Evolutionary conservation across 2,329 filamentous ascomycete species (phyloP).

Genomic region (Pseudogymnoascus pannorum): DNA sequence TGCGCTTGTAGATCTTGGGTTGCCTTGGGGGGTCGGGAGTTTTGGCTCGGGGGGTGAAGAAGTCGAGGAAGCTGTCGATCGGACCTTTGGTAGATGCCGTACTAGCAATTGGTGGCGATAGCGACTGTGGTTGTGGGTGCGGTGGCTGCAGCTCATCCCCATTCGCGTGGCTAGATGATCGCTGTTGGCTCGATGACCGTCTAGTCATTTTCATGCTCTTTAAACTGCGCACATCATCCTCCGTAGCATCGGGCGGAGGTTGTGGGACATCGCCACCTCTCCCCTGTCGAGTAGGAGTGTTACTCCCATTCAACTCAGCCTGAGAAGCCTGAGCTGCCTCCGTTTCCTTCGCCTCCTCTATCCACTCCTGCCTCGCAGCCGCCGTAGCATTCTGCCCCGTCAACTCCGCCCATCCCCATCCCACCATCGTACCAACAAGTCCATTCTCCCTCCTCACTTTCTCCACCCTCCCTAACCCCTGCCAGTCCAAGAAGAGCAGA

Average conservation of each 20-base stretch:
- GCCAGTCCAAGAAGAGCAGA: constrained; percentile 94
- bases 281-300: constrained; percentile 36
- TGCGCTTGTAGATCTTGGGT: constrained; percentile 66
- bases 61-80: constrained; percentile 37
- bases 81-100: not conserved
- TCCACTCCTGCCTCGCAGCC: constrained; percentile 20
- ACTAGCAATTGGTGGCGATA: constrained; percentile 35
- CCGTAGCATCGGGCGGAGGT: constrained; percentile 56
- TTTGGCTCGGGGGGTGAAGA: constrained; percentile 60
- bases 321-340: constrained; percentile 17
- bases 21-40: constrained; percentile 48
- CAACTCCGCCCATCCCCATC: constrained; percentile 90
- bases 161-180: constrained; percentile 14
- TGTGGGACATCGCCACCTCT: constrained; percentile 56
- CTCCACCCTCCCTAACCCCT: constrained; percentile 84
- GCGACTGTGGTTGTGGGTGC: not conserved
- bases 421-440: constrained; percentile 83
- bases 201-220: constrained; percentile 34
- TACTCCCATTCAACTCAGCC: constrained; percentile 25
- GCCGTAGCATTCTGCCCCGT: constrained; percentile 54
- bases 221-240: constrained; percentile 54
- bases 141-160: constrained; percentile 16
- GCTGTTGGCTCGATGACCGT: not conserved
- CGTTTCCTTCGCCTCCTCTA: constrained; percentile 9
- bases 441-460: constrained; percentile 91